Evolutionary conservation across 1,284 basidiomycete genomes (phyloP), one percentile per base, ranked within the genome.

Genomic region (Phellinidium pouzarii): DNA sequence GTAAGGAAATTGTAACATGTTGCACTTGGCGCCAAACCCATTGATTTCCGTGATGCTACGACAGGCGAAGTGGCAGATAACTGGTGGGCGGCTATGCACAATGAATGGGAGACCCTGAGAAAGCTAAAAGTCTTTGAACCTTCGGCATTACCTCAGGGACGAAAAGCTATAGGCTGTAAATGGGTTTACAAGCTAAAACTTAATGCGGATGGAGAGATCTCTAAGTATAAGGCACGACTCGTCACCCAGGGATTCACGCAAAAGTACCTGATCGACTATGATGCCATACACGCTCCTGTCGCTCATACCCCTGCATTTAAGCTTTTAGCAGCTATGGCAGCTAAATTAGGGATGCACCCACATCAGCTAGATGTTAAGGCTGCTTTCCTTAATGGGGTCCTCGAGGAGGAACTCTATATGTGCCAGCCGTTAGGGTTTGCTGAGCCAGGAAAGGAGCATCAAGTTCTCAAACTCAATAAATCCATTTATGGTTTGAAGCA

Each of bases 191-290:
- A 34, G 14, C 31, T 34, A 8, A 42, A 20, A 17, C 6, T 34
- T 3, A 14, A 14, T 2, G 31, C 31, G 2, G 6, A 34, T 7
- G 6, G 31, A 3, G 31, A 34, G 14, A 14, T 34, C 14, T 11
- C 31, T 3, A 34, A 34, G 31, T 14, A 34, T 59, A 76, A 76
- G 43, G 73, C 67, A 0, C 53, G 65, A 1, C 63, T 76, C 0
- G 66, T 75, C 0, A 70, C 70, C 0, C 65, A 70, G 25, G 75
- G 72, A 0, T 77, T 68, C 55, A 59, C 61, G 0, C 74, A 78
- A 54, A 55, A 60, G 0, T 59, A 64, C 0, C 69, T 73, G 0
- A 44, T 73, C 7, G 68, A 77, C 54, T 77, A 67, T 48, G 59
- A 65, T n/a, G 58, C 73, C 41, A 71, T 65, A 0, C 71, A 64